These are phyloP conservation scores for Syzygium aqueum DNA, from an alignment of 345 rosid genomes.

Conservation along the genomic window DNA sequence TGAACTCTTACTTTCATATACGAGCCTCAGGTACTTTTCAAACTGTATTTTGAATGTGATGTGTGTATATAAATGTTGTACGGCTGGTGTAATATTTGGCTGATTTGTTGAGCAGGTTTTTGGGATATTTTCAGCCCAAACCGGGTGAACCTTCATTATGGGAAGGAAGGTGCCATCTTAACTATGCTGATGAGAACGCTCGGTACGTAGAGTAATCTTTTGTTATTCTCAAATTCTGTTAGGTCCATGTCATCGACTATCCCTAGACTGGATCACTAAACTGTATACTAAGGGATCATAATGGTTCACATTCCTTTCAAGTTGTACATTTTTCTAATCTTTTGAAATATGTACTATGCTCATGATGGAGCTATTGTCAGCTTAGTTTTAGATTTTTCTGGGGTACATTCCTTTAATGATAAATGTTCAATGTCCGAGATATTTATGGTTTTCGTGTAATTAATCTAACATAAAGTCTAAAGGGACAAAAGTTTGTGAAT, in stretches of 20 bases:
- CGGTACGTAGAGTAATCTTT: constrained; percentile 21
- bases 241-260: neutral
- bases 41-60: neutral
- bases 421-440: neutral
- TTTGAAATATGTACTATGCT: neutral
- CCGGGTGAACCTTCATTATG: constrained; percentile 79
- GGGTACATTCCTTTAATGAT: neutral
- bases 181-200: constrained; percentile 32
- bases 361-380: neutral
- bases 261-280: neutral
- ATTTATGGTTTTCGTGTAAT: neutral
- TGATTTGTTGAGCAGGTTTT: constrained; percentile 44
- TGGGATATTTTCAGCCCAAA: constrained; percentile 96
- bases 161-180: constrained; percentile 82
- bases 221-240: neutral
- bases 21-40: neutral
- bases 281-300: neutral
- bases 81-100: neutral
- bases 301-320: neutral
- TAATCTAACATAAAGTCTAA: neutral
- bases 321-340: neutral
- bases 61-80: neutral
- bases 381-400: neutral
- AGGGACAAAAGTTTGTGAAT: neutral
- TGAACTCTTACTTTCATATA: neutral